A percentile compares a stretch with the other conserved stretches of the same genome.
Conservation (phyloP, 306 rosid species). For the Psophocarpus tetragonolobus region DNA sequence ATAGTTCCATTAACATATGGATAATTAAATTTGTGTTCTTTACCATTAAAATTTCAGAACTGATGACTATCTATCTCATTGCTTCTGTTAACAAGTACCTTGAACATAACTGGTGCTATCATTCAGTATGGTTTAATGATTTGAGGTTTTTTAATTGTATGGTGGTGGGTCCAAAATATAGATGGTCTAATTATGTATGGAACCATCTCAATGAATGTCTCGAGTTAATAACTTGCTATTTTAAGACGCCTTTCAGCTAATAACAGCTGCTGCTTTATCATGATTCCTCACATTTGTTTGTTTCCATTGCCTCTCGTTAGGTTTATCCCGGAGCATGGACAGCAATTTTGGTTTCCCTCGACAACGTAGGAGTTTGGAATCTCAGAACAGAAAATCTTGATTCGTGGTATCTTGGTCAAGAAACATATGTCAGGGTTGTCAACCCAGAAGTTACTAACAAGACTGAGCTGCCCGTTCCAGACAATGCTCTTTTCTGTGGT, state of each 20-base stretch:
- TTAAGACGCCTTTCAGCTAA: background rate
- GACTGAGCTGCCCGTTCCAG: conserved; percentile 87
- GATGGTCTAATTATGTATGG: background rate
- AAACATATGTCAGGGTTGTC: conserved; percentile 81
- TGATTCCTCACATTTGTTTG: conserved; percentile 9
- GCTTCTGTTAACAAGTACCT: background rate
- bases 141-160: background rate
- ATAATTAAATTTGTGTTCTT: background rate
- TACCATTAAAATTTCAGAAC: background rate
- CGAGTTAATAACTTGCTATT: background rate
- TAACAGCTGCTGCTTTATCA: background rate
- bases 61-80: background rate
- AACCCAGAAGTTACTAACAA: conserved; percentile 89
- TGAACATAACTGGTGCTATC: background rate
- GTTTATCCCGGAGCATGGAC: conserved; percentile 99
- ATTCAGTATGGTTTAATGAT: background rate
- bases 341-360: conserved; percentile 79
- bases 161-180: background rate
- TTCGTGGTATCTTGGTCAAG: conserved; percentile 97
- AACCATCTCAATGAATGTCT: background rate
- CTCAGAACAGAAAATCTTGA: conserved; percentile 90
- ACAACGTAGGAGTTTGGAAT: conserved; percentile 96
- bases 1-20: background rate
- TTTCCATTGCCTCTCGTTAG: conserved; percentile 38
- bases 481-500: conserved; percentile 83